Evolutionary conservation across 2,329 filamentous ascomycete genomes (phyloP).

Genomic region (Zasmidium citrigriseum): DNA sequence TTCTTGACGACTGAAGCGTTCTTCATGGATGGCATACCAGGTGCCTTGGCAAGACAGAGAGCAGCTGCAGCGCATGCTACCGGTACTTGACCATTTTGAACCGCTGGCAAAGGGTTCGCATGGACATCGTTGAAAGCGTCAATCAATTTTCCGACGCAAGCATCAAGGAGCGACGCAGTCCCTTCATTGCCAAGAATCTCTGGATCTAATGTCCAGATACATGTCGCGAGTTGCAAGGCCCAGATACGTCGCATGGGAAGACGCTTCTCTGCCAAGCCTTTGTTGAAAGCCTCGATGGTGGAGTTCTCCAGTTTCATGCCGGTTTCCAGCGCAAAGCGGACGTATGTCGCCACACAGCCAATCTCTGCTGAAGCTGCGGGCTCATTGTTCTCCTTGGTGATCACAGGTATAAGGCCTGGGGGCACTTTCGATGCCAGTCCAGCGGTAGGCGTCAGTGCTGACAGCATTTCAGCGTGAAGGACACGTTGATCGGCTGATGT

Average conservation of each 20-base stretch:
- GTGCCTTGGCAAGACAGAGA: slow-evolving; percentile 58
- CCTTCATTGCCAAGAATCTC: slow-evolving; percentile 52
- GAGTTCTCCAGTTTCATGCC: slow-evolving; percentile 64
- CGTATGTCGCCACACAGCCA: slow-evolving; percentile 66
- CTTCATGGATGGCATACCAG: slow-evolving; percentile 55
- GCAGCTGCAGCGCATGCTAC: slow-evolving; percentile 74
- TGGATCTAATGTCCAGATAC: slow-evolving; percentile 62
- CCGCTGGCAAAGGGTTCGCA: slow-evolving; percentile 74
- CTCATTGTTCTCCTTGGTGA: slow-evolving; percentile 87
- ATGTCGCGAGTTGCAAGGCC: slow-evolving; percentile 72
- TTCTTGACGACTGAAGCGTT: slow-evolving; percentile 62
- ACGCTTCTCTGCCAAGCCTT: slow-evolving; percentile 86
- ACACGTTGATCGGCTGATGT: slow-evolving; percentile 81
- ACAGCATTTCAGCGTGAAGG: slow-evolving; percentile 79
- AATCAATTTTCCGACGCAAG: slow-evolving; percentile 58
- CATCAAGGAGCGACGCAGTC: slow-evolving; percentile 49
- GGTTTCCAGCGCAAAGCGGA: slow-evolving; percentile 63
- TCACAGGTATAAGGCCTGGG: slow-evolving; percentile 65
- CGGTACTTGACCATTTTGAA: slow-evolving; percentile 80
- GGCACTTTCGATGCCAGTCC: slow-evolving; percentile 67
- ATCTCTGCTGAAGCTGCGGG: slow-evolving; percentile 75
- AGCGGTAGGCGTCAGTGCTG: slow-evolving; percentile 61
- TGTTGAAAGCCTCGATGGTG: slow-evolving; percentile 70
- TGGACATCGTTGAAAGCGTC: slow-evolving; percentile 76
- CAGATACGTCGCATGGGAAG: slow-evolving; percentile 74